Evolutionary conservation across 495 filamentous ascomycete genomes (phyloP).

Genomic region (Daldinia childiae): DNA sequence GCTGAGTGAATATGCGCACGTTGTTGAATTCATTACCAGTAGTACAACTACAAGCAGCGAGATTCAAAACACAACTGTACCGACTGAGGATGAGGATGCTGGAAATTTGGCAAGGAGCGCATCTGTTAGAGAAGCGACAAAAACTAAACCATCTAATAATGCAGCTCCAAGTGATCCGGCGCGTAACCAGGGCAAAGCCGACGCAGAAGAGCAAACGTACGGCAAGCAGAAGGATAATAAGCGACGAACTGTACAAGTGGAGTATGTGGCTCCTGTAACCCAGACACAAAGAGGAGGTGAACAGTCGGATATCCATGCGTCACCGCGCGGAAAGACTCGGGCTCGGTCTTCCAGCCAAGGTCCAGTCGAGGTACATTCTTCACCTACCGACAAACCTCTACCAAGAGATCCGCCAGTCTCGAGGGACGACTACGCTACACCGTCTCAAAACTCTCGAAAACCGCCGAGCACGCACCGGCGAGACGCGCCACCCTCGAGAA

Average conservation of each 20-base stretch:
- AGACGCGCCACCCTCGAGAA: slow-evolving; percentile 58
- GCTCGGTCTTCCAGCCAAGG: slow-evolving; percentile 61
- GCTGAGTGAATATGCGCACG: slow-evolving; percentile 93
- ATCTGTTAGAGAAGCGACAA: slow-evolving; percentile 89
- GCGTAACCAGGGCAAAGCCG: slow-evolving; percentile 80
- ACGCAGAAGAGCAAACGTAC: slow-evolving; percentile 69
- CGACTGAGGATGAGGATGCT: slow-evolving; percentile 71
- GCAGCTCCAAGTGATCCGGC: slow-evolving; percentile 72
- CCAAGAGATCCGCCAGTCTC: slow-evolving; percentile 60
- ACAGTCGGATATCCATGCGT: slow-evolving; percentile 40
- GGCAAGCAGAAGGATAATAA: slow-evolving; percentile 81
- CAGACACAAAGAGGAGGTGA: slow-evolving; percentile 71
- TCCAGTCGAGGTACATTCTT: slow-evolving; percentile 54
- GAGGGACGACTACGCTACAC: slow-evolving; percentile 54
- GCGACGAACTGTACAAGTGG: slow-evolving; percentile 93
- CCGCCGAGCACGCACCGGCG: slow-evolving; percentile 60
- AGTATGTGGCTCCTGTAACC: slow-evolving; percentile 93
- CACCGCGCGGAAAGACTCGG: slow-evolving; percentile 57
- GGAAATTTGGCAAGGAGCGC: slow-evolving; percentile 80
- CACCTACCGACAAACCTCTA: slow-evolving; percentile 62
- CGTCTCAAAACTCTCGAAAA: slow-evolving; percentile 53
- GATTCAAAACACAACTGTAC: slow-evolving; percentile 81
- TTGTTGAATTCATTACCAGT: slow-evolving; percentile 96
- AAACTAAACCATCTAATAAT: slow-evolving; percentile 64
- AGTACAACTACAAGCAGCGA: slow-evolving; percentile 88